These are phyloP conservation scores for Panicum hallii DNA, from an alignment of 202 grass and related monocot species.

Conservation along the genomic window DNA sequence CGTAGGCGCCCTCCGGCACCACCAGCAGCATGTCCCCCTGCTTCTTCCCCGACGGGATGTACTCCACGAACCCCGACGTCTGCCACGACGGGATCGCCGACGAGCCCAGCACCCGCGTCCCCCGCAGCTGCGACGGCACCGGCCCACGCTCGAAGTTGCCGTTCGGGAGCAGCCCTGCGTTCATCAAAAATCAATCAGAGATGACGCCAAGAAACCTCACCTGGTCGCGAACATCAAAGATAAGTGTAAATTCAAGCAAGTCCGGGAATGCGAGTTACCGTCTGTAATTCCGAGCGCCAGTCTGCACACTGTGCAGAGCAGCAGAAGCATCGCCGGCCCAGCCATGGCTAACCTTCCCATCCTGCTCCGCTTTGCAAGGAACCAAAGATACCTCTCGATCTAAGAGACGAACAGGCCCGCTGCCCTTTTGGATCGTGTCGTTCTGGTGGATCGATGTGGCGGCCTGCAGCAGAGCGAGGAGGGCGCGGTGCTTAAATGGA, in stretches of 20 bases:
- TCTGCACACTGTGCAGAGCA: slow-evolving; percentile 47
- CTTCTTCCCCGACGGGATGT: slow-evolving; percentile 73
- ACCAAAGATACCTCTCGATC: not conserved
- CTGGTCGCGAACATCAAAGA: no score
- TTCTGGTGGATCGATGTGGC: slow-evolving; percentile 1
- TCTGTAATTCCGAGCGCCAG: slow-evolving; percentile 50
- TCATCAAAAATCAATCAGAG: not conserved
- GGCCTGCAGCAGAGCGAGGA: not conserved
- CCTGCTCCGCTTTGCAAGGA: not conserved
- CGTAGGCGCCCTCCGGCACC: slow-evolving; percentile 76
- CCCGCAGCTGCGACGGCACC: slow-evolving; percentile 53
- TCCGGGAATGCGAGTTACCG: slow-evolving; percentile 41
- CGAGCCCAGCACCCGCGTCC: slow-evolving; percentile 62
- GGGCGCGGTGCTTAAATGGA: slow-evolving; percentile 47
- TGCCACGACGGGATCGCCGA: slow-evolving; percentile 67
- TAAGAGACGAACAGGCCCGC: slow-evolving; percentile 14
- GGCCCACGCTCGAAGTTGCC: slow-evolving; percentile 86
- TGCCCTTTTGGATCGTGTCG: not conserved
- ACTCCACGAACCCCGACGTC: slow-evolving; percentile 75
- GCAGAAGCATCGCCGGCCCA: slow-evolving; percentile 30
- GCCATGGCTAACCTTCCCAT: slow-evolving; percentile 46
- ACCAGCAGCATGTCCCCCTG: slow-evolving; percentile 86
- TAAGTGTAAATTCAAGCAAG: no score
- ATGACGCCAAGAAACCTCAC: not conserved
- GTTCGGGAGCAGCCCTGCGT: slow-evolving; percentile 73